phyloP scores from a whole-genome alignment of 2,329 filamentous ascomycete species.

The Myriosclerotinia scirpicola region DNA sequence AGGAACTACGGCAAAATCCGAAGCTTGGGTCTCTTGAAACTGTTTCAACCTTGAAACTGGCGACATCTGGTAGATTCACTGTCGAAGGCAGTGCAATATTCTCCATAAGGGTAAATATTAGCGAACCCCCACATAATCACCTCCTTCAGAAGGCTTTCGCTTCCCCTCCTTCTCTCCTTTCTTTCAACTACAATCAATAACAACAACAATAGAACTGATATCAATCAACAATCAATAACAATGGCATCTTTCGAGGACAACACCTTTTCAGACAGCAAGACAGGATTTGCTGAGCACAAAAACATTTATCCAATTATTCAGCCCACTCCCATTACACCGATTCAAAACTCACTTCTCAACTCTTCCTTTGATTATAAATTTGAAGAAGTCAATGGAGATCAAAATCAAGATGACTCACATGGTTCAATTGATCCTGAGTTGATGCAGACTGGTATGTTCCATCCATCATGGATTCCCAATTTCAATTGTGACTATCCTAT shows the following conservation, averaged over 20 bases:
- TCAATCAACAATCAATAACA: neutral
- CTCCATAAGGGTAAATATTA: neutral
- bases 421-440: neutral
- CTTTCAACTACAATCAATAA: slow-evolving; percentile 4
- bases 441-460: neutral
- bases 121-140: neutral
- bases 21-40: neutral
- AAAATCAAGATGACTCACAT: neutral
- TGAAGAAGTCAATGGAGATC: neutral
- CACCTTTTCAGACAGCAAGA: neutral
- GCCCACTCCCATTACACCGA: neutral
- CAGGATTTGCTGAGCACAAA: neutral
- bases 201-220: neutral
- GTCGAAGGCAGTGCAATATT: neutral
- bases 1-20: neutral
- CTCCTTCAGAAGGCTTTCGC: slow-evolving; percentile 6
- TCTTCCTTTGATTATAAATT: neutral
- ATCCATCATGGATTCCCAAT: neutral
- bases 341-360: neutral
- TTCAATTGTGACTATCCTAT: neutral
- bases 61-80: slow-evolving; percentile 9
- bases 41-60: neutral
- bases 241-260: neutral
- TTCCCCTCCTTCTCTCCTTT: neutral
- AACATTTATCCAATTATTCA: neutral